Conservation (phyloP, 768 basidiomycete species). For the Lactifluus piperatus region DNA sequence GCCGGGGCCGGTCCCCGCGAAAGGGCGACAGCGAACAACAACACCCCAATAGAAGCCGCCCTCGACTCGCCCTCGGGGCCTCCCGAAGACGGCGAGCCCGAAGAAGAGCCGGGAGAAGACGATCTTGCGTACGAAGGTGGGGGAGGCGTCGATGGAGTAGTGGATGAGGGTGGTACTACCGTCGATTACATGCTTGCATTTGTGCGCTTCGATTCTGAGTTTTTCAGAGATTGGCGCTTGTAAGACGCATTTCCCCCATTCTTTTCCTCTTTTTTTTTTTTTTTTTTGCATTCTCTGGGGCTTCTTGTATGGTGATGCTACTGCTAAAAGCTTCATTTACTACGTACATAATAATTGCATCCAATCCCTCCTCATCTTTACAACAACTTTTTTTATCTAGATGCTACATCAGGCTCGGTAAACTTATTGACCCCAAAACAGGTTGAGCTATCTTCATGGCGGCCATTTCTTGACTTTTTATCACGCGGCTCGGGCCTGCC, state of each 20-base stretch:
- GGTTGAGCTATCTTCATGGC: too few species aligned
- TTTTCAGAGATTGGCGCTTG: constrained; percentile 66
- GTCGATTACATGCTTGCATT: constrained; percentile 80
- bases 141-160: constrained; percentile 28
- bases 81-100: constrained; percentile 9
- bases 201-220: constrained; percentile 53
- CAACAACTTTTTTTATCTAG: neutral
- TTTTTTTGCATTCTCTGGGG: neutral
- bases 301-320: neutral
- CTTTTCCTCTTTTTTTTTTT: too few species aligned
- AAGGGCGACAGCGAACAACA: constrained; percentile 10
- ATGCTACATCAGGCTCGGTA: too few species aligned
- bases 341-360: neutral
- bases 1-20: constrained; percentile 10
- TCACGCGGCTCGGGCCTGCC: neutral
- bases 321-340: neutral
- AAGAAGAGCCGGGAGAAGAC: constrained; percentile 19
- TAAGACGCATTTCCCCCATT: constrained; percentile 25
- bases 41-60: constrained; percentile 15
- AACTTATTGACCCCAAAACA: neutral
- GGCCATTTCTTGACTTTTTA: too few species aligned
- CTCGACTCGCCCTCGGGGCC: neutral
- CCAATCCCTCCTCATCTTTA: neutral
- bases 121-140: constrained; percentile 27
- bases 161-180: constrained; percentile 52